Base-by-base conservation (phyloP, 2,329 filamentous ascomycete species). In the Sarocladium oryzae region DNA sequence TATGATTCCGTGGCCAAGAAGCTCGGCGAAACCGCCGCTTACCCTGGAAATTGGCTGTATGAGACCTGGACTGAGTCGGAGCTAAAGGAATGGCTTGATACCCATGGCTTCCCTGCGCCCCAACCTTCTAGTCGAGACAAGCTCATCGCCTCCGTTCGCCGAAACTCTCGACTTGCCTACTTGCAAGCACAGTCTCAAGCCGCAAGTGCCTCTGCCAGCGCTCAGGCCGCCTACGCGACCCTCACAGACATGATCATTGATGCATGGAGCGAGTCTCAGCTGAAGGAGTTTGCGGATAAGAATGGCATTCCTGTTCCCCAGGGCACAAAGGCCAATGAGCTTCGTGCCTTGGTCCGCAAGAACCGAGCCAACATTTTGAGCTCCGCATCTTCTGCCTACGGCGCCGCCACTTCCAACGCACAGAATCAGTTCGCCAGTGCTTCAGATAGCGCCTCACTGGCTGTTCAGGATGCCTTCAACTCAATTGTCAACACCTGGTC, bases 1-100 rank as follows among this genome's bases (percentile, higher is more conserved):
- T 97, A 95, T 64, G 88, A 96, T 60, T 70, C 79, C 1, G 70
- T 84, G 52, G 89, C 92, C 15, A 84, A 89, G 69, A 84, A 83
- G 69, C 66, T 67, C 10, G 88, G 88, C 54, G 86, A 96, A 70
- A 86, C 89, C 13, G 73, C 81, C 50, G 72, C 82, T n/a, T 97
- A 97, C 64, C 93, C 93, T 30, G 93, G 93, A 35, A 83, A 96
- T 72, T 97, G 93, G 93, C 74, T 97, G 38, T 99, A 96, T 65
- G 79, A 84, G 54, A 77, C 85, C 7, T 99, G 93, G 93, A 85
- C 88, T 50, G 88, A 96, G 57, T 96, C 91, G 57, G 92, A 96
- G 48, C 73, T 96, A 56, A 97, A 97, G 76, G 80, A 88, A 58
- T 99, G 88, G 86, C 85, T 96, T 43, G 93, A 97, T 62, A 85